Conservation (phyloP, 179 eudicot species). For the Silene coronaria region DNA sequence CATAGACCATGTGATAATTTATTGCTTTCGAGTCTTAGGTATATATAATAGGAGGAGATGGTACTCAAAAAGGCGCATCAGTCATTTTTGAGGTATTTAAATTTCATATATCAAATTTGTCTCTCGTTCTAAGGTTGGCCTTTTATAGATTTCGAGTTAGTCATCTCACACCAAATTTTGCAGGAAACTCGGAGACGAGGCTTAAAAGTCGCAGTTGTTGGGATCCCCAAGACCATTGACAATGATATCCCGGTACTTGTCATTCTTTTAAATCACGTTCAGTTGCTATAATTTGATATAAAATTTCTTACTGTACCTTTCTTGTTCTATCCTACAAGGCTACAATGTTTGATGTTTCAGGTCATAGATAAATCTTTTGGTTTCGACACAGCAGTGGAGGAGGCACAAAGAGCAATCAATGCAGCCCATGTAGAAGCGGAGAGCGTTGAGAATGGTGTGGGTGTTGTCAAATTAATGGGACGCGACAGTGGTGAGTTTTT, state of each 20-base stretch:
- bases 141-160: neutral
- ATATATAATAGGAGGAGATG: conserved; percentile 94
- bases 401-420: conserved; percentile 92
- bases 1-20: neutral
- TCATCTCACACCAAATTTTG: conserved; percentile 15
- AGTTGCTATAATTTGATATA: neutral
- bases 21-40: conserved; percentile 36
- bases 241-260: conserved; percentile 75
- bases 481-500: conserved; percentile 63
- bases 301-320: neutral
- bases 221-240: conserved; percentile 90
- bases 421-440: conserved; percentile 97
- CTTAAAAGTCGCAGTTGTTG: conserved; percentile 78
- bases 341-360: conserved; percentile 29
- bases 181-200: conserved; percentile 87
- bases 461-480: conserved; percentile 91
- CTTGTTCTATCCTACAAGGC: neutral
- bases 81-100: conserved; percentile 66
- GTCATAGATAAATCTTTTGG: conserved; percentile 93
- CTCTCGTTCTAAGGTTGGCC: neutral
- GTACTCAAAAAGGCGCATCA: conserved; percentile 86
- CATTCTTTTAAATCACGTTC: conserved; percentile 1
- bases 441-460: conserved; percentile 78
- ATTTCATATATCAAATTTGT: neutral
- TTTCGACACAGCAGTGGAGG: conserved; percentile 96